Base-by-base conservation (phyloP, 768 basidiomycete species). In the Termitomyces heimii region DNA sequence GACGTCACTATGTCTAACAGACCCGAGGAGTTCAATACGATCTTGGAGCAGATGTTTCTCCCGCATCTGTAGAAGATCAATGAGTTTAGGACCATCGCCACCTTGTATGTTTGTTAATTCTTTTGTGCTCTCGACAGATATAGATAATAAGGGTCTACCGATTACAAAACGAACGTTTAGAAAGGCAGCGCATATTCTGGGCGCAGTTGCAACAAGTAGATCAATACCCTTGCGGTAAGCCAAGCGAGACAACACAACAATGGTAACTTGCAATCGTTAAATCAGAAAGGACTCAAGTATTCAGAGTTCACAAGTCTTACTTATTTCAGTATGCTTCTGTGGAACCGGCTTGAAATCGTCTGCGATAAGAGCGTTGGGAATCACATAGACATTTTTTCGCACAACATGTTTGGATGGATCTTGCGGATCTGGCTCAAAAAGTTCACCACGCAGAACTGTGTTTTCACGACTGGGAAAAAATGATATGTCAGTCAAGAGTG, bases 191-290 rank as follows among this genome's bases (percentile, higher is more conserved):
- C 96, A 98, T 56, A 99, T 92, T 24, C 86, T 82, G 0, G 97
- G 97, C 0, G 93, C 91, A 0, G 91, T 89, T 1, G 93, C 94
- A 0, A 98, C 90, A 5, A 99, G 82, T 3, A 99, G 82, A 67
- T 99, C 97, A 53, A 99, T 87, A 0, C 97, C 97, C 75, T 98
- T 99, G 49, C 97, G 83, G 66, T 98, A 98, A 0, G 90, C 93
- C 31, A 98, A 76, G 14, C 97, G 85, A 2, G 94, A 93, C 12
- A 99, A 71, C 13, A 97, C 84, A 3, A 99, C 86, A 45, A 99
- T 91, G 3, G 89, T 97, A 56, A 98, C 95, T 65, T 39, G 18
- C 6, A n/a, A 34, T 18, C 34, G 4, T 43, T 39, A n/a, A n/a
- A 40, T 40, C 10, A 24, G 20, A 42, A 32, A 34, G 29, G 20